Base-by-base conservation (phyloP, 768 basidiomycete species). In the Dioszegia crocea region DNA sequence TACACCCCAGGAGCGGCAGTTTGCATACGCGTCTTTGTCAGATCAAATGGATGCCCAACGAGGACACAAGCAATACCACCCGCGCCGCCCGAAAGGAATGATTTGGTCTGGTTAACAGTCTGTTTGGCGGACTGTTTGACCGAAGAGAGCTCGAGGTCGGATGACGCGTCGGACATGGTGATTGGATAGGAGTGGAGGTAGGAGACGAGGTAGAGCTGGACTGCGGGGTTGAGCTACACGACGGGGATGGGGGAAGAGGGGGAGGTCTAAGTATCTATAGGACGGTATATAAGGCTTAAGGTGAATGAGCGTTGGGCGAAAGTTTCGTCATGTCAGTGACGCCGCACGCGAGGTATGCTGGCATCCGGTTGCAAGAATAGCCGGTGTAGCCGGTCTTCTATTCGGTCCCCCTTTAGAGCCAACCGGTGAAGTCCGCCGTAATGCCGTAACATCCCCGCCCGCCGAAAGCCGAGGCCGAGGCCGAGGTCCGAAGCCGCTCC, bases 31-130 rank as follows among this genome's bases (percentile, higher is more conserved):
- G 73, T 75, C 64, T 78, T 78, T 59, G 90, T 96, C 71, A 98
- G 80, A 79, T 99, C 96, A 75, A 98, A 99, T 9, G 96, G 96
- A 73, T 99, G 96, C 1, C 96, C 94, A 90, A 71, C 67, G 41
- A 71, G 65, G 0, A 73, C 71, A 63, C 56, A 48, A 17, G 57
- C 43, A 27, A 53, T 52, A n/a, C 96, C 96, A 60, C 96, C 96
- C 66, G 89, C 87, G 38, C 96, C 96, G 65, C 96, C 96, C 30
- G 91, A 85, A 54, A 94, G 81, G 79, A 99, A 98, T 3, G 91
- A 85, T 79, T 96, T 98, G 63, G 83, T 66, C 2, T 73, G 71
- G 23, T 71, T 68, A 1, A 72, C 66, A 3, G 75, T 76, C 38
- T 67, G 68, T 58, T 73, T 74, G n/a, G 21, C 33, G 8, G 33